A percentile compares a stretch with the other conserved stretches of the same genome.
These are phyloP conservation scores for Metarhizium sp. DNA, from an alignment of 2,329 filamentous ascomycete species.

Conservation along the genomic window DNA sequence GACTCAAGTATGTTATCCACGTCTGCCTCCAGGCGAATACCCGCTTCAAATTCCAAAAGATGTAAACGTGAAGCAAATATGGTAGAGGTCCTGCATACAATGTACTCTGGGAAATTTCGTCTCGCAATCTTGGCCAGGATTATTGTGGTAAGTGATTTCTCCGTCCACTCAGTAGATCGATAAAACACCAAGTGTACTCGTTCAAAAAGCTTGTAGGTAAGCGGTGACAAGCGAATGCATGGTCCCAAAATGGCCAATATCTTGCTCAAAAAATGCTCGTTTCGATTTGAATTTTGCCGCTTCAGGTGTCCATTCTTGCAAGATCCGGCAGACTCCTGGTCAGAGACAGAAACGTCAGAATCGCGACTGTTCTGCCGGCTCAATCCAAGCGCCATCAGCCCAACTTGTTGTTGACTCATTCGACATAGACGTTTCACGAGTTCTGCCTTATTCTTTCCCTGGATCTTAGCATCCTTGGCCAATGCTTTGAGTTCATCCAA, in stretches of 20 bases:
- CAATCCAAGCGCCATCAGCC: constrained; percentile 61
- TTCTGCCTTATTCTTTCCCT: constrained; percentile 81
- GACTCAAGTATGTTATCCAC: constrained; percentile 79
- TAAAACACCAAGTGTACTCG: constrained; percentile 95
- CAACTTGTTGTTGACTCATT: constrained; percentile 64
- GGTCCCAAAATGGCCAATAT: constrained; percentile 71
- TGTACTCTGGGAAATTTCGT: constrained; percentile 79
- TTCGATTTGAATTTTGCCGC: constrained; percentile 47
- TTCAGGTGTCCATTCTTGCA: constrained; percentile 10
- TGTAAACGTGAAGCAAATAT: constrained; percentile 72
- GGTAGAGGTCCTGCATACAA: constrained; percentile 81
- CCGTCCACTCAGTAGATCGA: constrained; percentile 91
- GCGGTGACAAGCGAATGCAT: constrained; percentile 70
- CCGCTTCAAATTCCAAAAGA: constrained; percentile 82
- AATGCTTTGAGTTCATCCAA: constrained; percentile 79
- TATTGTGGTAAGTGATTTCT: constrained; percentile 90
- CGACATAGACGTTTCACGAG: constrained; percentile 64
- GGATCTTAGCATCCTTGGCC: constrained; percentile 77
- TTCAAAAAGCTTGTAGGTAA: constrained; percentile 75
- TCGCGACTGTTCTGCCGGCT: constrained; percentile 54
- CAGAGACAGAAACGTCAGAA: constrained; percentile 35
- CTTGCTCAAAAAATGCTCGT: constrained; percentile 66
- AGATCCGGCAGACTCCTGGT: constrained; percentile 24
- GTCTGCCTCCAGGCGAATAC: constrained; percentile 69
- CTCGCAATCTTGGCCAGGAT: constrained; percentile 85